Percentiles rank a stretch among this genome's conserved stretches.
Conservation (phyloP, 257 asterid species). For the Solanum etuberosum region DNA sequence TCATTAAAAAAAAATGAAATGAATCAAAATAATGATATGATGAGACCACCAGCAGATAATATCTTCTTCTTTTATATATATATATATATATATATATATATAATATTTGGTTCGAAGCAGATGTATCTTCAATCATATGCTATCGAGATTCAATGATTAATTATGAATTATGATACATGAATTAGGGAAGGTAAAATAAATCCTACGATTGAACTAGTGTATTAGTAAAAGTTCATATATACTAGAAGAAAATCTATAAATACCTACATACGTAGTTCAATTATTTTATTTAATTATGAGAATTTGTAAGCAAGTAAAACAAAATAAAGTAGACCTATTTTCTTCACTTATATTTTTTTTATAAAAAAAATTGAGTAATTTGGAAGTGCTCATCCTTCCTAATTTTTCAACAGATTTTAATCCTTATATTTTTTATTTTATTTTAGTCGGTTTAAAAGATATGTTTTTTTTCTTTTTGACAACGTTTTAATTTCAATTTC, state of each 20-base stretch:
- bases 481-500: too few species aligned
- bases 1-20: background rate
- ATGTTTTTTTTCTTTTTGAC: too few species aligned
- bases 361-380: too few species aligned
- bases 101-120: background rate
- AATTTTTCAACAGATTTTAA: background rate
- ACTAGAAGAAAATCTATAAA: too few species aligned
- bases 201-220: too few species aligned
- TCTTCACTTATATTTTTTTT: too few species aligned
- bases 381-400: background rate
- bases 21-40: background rate
- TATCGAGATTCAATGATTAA: background rate
- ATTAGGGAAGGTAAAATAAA: background rate
- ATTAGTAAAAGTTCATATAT: background rate
- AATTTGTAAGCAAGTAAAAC: too few species aligned
- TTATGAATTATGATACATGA: background rate
- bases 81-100: too few species aligned
- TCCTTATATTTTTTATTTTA: background rate
- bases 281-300: background rate
- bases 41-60: background rate
- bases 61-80: too few species aligned
- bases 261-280: background rate
- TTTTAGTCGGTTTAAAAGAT: too few species aligned
- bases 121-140: background rate
- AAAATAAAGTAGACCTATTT: too few species aligned